Evolutionary conservation across 208 protist genomes (phyloP), one percentile per base, ranked within the genome.

Genomic region (Trypanosoma grayi): DNA sequence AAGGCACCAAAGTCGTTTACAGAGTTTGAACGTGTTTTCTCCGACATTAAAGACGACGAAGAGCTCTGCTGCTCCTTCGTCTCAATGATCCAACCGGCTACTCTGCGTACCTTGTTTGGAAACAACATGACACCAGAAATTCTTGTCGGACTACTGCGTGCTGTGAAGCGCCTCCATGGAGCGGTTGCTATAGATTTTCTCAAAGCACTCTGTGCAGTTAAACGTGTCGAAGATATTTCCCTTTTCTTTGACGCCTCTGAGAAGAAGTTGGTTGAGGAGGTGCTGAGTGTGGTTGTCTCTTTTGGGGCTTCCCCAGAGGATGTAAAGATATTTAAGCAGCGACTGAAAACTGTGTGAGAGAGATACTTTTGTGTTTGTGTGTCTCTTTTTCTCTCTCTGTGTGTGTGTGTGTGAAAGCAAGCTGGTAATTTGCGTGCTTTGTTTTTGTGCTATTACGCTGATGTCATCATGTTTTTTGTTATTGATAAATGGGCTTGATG

Each of bases 51-150:
- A 46, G 48, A 73, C 33, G 56, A 89, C 54, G 77, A 89, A 4
- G 86, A 90, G 50, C 78, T 92, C 45, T 66, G 71, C 18, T 72
- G 82, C 47, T 56, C 80, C 61, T 95, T 90, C 58, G 50, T 93
- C 10, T 73, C 69, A 50, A 48, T 84, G 27, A 70, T 95, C 39
- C 70, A 79, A 46, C 83, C 90, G 14, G 57, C 59, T 20, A 63
- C 52, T 11, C 60, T 93, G 24, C 43, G 70, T 13, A 56, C 73
- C 4, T 73, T 95, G 25, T 92, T 95, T 65, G 85, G 82, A 30
- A 93, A 81, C 59, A 95, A 90, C 64, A 77, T 95, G 77, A 85
- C 81, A 11, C 81, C 90, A 1, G 85, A 93, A 28, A 86, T 95
- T 51, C 74, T 95, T 27, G 25, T 84, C 16, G 77, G 76, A 20